Evolutionary conservation across 139 green algal genomes (phyloP).

Genomic region (Coccomyxa sp.): DNA sequence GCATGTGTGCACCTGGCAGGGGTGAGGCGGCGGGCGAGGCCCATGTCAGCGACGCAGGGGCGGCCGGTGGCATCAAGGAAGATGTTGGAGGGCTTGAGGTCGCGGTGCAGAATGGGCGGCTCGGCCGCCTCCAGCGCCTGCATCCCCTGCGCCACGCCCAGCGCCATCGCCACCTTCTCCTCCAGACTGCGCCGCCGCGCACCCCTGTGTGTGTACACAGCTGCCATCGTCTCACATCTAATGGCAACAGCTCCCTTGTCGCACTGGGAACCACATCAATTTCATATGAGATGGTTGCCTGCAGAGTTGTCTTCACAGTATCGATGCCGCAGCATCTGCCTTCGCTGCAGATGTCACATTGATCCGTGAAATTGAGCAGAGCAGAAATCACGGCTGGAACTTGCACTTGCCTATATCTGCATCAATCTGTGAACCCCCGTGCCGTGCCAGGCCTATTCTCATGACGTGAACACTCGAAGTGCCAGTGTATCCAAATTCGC

Average conservation of each 20-base stretch:
- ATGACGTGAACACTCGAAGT: too few relatives aligned
- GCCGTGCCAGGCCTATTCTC: too few relatives aligned
- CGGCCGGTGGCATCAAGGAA: conserved; percentile 25
- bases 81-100: conserved; percentile 73
- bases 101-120: conserved; percentile 74
- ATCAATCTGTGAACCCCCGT: too few relatives aligned
- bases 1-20: background rate
- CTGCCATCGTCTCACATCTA: background rate
- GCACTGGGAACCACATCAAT: too few relatives aligned
- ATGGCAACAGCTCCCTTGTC: too few relatives aligned
- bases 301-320: background rate
- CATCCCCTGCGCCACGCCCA: conserved; percentile 50
- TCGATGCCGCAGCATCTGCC: background rate
- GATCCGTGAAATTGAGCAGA: background rate
- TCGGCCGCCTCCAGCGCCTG: conserved; percentile 54
- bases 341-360: background rate
- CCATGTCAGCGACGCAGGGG: conserved; percentile 73
- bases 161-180: conserved; percentile 48
- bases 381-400: too few relatives aligned
- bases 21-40: conserved; percentile 55
- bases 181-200: conserved; percentile 28
- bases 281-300: background rate
- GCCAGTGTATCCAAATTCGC: too few relatives aligned
- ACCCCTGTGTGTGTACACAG: conserved; percentile 5
- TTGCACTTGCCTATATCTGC: too few relatives aligned